Evolutionary conservation across 306 rosid species (phyloP), one percentile per base, ranked within the genome.

Genomic region (Senna siamea): DNA sequence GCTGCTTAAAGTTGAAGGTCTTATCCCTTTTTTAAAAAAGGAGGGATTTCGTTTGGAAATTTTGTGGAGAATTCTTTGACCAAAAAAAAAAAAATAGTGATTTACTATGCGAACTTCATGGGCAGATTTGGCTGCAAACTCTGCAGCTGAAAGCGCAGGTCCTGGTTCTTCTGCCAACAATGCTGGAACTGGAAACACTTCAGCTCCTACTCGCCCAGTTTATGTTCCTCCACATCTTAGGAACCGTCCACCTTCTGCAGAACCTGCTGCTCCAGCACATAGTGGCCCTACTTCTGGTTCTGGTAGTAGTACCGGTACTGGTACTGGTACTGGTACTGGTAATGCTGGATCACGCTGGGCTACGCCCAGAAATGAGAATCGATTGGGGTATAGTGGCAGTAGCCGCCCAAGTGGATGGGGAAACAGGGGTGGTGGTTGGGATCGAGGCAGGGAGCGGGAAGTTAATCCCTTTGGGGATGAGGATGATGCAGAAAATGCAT

Each of bases 221-320:
- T 92, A 92, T 63, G 97, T 92, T 19, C 97, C 97, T 38, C 97
- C 97, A 6, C 97, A 89, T 81, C 84, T 92, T n/a, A 85, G 97
- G 37, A 89, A 83, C 75, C 90, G 93, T 13, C 86, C 80, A 2
- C 35, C 91, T 19, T 65, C 85, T 1, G 61, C 86, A 0, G 89
- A 88, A 10, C 56, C 86, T 0, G 51, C 83, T 72, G 89, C 92
- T 61, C 87, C 81, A 4, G 66, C 80, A 1, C 7, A 61, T 20
- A 78, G 66, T 74, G 83, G 72, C 6, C 60, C 85, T 7, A 66
- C 59, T 2, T 41, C 28, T 20, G 82, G 60, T 63, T 70, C 79
- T 57, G 48, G 66, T 17, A 0, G 15, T 8, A 4, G 41, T 30
- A 0, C 13, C 7, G 48, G n/a, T n/a, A n/a, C n/a, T n/a, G n/a